These are phyloP conservation scores for Clavispora santaluciae DNA, from an alignment of 805 yeast genomes.

Conservation along the genomic window DNA sequence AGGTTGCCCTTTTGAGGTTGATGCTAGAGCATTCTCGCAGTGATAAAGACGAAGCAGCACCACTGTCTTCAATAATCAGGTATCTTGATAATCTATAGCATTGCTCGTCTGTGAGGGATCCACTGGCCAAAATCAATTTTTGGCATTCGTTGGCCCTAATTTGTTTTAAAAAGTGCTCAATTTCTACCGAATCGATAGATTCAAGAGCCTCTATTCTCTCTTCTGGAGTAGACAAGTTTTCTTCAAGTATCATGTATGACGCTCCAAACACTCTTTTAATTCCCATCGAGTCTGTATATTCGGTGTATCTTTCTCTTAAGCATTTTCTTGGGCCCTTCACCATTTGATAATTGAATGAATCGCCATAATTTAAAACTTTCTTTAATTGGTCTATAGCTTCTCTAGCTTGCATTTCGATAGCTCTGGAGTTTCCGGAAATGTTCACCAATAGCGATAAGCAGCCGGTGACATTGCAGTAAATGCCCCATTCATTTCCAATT, in stretches of 20 bases:
- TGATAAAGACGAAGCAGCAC: no score
- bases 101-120: slow-evolving; percentile 33
- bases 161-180: slow-evolving; percentile 23
- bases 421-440: slow-evolving; percentile 47
- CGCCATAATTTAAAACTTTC: slow-evolving; percentile 10
- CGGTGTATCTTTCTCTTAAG: slow-evolving; percentile 44
- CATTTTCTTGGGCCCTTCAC: slow-evolving; percentile 43
- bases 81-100: not conserved
- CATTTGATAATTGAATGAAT: slow-evolving; percentile 22
- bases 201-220: slow-evolving; percentile 56
- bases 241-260: slow-evolving; percentile 49
- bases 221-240: slow-evolving; percentile 48
- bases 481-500: slow-evolving; percentile 54
- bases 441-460: slow-evolving; percentile 49
- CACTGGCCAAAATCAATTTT: slow-evolving; percentile 44
- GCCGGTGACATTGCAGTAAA: slow-evolving; percentile 51
- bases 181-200: slow-evolving; percentile 33
- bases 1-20: not conserved
- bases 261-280: slow-evolving; percentile 47
- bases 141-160: slow-evolving; percentile 13
- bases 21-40: not conserved
- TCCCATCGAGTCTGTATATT: slow-evolving; percentile 40
- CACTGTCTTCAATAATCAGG: not conserved
- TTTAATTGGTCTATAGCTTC: slow-evolving; percentile 29
- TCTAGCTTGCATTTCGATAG: slow-evolving; percentile 31